Base-by-base conservation (phyloP, 768 basidiomycete species). In the Cyclocybe cylindracea region DNA sequence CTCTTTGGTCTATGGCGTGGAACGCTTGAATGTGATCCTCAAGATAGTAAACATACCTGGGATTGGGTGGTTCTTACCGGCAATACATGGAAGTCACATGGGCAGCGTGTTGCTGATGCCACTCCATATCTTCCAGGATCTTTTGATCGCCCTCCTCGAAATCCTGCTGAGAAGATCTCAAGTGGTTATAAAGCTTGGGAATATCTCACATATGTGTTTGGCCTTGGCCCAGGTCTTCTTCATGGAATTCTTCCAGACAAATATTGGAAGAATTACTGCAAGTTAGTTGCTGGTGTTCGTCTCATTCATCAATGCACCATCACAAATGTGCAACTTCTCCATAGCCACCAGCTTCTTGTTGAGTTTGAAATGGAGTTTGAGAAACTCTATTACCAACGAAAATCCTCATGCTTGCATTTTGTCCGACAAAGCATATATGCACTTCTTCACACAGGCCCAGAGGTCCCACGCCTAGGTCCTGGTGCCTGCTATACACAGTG, bases 121-220 rank as follows among this genome's bases (percentile, higher is more conserved):
- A 57, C 38, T 8, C 54, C 10, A 42, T 64, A 61, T 47, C 53
- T 70, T 34, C 67, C 67, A 4, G 52, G 53, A 9, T 62, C 59
- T 5, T 68, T 65, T 55, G 55, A 66, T 33, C 58, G 60, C 0
- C 62, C 64, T 16, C 68, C 68, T 36, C 62, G 58, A 10, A 67
- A 67, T 54, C 64, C 60, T 72, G 68, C 50, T 70, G 16, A 16
- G 16, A 16, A 16, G 16, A 16, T 16, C 16, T 16, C 16, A 16
- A 16, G 16, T 16, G 16, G 73, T 0, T 77, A 74, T 54, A 75
- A 76, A 40, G 71, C 71, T 1, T 60, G 58, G 29, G 73, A 77
- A 47, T 77, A 46, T 34, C 51, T 60, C 3, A 40, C 57, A 0
- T 74, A 73, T 47, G 9, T 75, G 10, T 73, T 56, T 56, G 67